A percentile compares a stretch with the other conserved stretches of the same genome.
Evolutionary conservation across 2,329 filamentous ascomycete genomes (phyloP).

Genomic region (Pseudocercospora pini-densiflorae): DNA sequence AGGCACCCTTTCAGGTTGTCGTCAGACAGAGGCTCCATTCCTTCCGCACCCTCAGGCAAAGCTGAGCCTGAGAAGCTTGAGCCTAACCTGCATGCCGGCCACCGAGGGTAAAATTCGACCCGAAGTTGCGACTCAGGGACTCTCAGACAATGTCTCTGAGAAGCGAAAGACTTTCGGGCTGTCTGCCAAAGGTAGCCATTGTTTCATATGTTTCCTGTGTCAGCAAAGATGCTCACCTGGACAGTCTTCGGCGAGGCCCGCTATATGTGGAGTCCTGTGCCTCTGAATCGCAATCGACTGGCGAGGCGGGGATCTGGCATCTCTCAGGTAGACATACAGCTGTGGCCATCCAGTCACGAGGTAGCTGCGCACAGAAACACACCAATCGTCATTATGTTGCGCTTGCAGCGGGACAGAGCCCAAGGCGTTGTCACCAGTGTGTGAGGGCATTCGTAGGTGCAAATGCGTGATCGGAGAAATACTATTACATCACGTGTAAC

Average conservation of each 20-base stretch:
- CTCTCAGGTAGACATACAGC: conserved; percentile 12
- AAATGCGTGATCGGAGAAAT: conserved; percentile 1
- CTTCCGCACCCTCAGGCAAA: conserved; percentile 7
- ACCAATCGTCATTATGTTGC: conserved; percentile 10
- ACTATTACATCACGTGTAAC: conserved; percentile 5
- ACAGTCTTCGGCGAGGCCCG: conserved; percentile 1
- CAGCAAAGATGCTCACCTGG: conserved; percentile 4
- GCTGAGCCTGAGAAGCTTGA: conserved; percentile 5
- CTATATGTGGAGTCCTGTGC: background rate
- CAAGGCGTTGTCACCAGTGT: background rate
- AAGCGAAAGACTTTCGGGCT: background rate
- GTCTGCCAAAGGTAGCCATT: background rate
- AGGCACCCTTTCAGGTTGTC: conserved; percentile 7
- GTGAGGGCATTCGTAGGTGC: background rate
- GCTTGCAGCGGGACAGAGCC: conserved; percentile 3
- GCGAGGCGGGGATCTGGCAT: conserved; percentile 10
- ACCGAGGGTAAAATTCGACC: conserved; percentile 6
- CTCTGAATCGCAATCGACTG: conserved; percentile 12
- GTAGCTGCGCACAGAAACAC: background rate
- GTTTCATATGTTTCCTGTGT: background rate
- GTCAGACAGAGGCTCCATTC: conserved; percentile 1
- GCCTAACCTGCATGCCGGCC: conserved; percentile 1
- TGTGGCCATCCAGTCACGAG: conserved; percentile 10
- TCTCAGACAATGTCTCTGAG: background rate
- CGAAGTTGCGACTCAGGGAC: conserved; percentile 8